Percentiles rank a stretch among this genome's conserved stretches.
These are phyloP conservation scores for Colletotrichum musicola DNA, from an alignment of 2,329 filamentous ascomycete species.

Conservation along the genomic window DNA sequence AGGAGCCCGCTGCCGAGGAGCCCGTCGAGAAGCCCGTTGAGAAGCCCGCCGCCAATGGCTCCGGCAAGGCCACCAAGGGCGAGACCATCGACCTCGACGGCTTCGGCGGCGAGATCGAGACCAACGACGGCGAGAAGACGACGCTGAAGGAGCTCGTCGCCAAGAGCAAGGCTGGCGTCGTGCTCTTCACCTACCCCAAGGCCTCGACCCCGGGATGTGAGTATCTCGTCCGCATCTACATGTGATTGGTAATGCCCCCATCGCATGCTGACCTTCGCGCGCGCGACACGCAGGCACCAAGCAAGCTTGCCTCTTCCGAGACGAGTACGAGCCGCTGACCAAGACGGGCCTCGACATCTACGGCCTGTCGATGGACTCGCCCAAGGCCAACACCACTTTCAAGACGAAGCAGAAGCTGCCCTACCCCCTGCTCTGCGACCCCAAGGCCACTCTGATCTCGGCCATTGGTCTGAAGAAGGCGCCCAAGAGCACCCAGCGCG, in stretches of 20 bases:
- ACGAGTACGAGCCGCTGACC: slow-evolving; percentile 82
- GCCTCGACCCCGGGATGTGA: slow-evolving; percentile 95
- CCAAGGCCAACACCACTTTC: slow-evolving; percentile 94
- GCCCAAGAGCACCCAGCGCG: slow-evolving; percentile 83
- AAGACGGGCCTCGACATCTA: slow-evolving; percentile 87
- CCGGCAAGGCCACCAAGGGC: slow-evolving; percentile 63
- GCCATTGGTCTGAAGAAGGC: slow-evolving; percentile 92
- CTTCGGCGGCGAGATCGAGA: slow-evolving; percentile 82
- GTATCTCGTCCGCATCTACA: slow-evolving; percentile 48
- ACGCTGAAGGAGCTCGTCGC: slow-evolving; percentile 85
- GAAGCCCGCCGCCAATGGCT: slow-evolving; percentile 47
- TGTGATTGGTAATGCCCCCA: not conserved
- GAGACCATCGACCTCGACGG: slow-evolving; percentile 67
- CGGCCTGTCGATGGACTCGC: slow-evolving; percentile 87
- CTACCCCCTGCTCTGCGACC: slow-evolving; percentile 90
- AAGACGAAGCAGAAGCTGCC: slow-evolving; percentile 90
- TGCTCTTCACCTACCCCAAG: slow-evolving; percentile 95
- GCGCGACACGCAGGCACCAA: slow-evolving; percentile 76
- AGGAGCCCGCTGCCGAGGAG: slow-evolving; percentile 49
- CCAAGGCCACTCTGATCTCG: slow-evolving; percentile 77
- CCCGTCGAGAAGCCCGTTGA: slow-evolving; percentile 43
- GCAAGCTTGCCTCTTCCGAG: slow-evolving; percentile 94
- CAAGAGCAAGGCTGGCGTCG: slow-evolving; percentile 85
- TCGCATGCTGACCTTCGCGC: slow-evolving; percentile 14
- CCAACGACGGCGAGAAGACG: slow-evolving; percentile 84